Percentiles rank a stretch among this genome's conserved stretches.
phyloP scores from a whole-genome alignment of 306 rosid species.

The Vicia sativa region DNA sequence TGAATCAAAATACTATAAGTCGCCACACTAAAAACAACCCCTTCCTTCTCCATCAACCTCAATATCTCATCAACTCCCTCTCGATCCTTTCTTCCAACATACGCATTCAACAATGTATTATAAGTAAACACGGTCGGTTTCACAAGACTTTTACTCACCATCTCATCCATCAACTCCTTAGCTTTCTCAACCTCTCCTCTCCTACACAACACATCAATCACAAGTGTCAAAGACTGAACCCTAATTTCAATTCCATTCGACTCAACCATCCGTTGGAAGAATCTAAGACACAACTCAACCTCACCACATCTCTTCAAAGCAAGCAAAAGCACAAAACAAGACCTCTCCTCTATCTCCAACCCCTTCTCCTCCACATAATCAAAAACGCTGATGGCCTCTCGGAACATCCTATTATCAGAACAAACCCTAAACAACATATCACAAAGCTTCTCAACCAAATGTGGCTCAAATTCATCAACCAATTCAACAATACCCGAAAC shows the following conservation, averaged over 20 bases:
- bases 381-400: constrained; percentile 61
- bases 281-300: constrained; percentile 46
- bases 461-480: constrained; percentile 43
- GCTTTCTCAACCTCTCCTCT: constrained; percentile 59
- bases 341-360: constrained; percentile 69
- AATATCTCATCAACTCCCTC: constrained; percentile 54
- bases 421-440: constrained; percentile 83
- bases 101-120: constrained; percentile 63
- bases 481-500: constrained; percentile 41
- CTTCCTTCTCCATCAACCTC: constrained; percentile 59
- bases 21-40: constrained; percentile 49
- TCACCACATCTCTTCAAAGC: constrained; percentile 58
- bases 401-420: constrained; percentile 56
- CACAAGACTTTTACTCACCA: constrained; percentile 48
- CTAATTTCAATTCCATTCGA: constrained; percentile 47
- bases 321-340: constrained; percentile 73
- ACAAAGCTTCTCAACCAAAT: constrained; percentile 54
- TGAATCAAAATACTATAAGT: constrained; percentile 62
- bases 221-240: constrained; percentile 69
- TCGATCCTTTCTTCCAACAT: constrained; percentile 51
- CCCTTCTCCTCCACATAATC: constrained; percentile 50
- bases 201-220: constrained; percentile 62
- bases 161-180: constrained; percentile 58
- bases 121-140: constrained; percentile 64
- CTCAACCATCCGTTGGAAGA: constrained; percentile 66